Percentiles rank a stretch among this genome's conserved stretches.
Evolutionary conservation across 441 rosid species (phyloP).

Genomic region (Gossypium davidsonii): DNA sequence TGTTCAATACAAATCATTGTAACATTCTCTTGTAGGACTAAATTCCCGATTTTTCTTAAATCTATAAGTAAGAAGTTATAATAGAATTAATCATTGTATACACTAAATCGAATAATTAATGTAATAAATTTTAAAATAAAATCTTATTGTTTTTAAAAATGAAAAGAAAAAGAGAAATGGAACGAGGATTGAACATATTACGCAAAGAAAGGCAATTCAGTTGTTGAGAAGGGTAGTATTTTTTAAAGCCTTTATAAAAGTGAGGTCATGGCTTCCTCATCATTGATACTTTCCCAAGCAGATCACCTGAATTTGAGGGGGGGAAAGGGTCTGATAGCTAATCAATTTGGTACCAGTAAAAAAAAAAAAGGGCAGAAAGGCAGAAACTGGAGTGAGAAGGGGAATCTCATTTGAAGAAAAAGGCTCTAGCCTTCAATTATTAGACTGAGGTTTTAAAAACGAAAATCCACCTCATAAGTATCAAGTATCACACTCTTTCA

Average conservation of each 20-base stretch:
- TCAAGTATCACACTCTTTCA: background rate
- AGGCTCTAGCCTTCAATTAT: constrained; percentile 23
- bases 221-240: background rate
- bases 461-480: background rate
- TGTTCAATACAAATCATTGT: background rate
- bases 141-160: too few relatives aligned
- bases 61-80: background rate
- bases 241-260: background rate
- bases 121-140: too few relatives aligned
- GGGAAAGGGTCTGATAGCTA: constrained; percentile 2
- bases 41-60: background rate
- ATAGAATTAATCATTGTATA: too few relatives aligned
- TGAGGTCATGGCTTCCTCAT: constrained; percentile 1
- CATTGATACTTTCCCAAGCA: constrained; percentile 3
- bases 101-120: too few relatives aligned
- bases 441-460: background rate
- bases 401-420: constrained; percentile 12
- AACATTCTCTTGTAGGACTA: background rate
- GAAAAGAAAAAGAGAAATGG: background rate
- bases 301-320: constrained; percentile 22
- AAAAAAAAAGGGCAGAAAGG: background rate
- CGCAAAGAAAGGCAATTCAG: too few relatives aligned
- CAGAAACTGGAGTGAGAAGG: background rate
- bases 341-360: constrained; percentile 2
- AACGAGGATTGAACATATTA: background rate